Conservation (phyloP, 306 rosid species). For the Quercus rubra region DNA sequence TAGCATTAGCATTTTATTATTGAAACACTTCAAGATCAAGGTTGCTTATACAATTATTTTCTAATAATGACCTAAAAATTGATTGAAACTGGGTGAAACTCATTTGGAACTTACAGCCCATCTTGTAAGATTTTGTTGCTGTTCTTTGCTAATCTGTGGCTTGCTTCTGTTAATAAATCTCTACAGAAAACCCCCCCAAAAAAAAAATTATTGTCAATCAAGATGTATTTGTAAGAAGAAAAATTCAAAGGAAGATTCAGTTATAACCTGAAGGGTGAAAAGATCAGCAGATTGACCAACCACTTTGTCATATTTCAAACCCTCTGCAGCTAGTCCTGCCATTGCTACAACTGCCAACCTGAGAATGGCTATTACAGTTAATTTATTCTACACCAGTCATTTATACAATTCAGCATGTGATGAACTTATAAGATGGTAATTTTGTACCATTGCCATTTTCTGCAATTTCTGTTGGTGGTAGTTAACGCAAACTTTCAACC, state of each 20-base stretch:
- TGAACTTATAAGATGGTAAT: not conserved
- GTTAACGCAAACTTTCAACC: not conserved
- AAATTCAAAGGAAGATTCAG: conserved; percentile 1
- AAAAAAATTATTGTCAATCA: not conserved
- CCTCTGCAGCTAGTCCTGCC: conserved; percentile 94
- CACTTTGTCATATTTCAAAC: conserved; percentile 85
- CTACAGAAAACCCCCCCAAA: conserved; percentile 22
- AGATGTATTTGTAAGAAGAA: not conserved
- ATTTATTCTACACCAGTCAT: not conserved
- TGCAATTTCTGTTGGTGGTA: not conserved
- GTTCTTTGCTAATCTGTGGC: conserved; percentile 82
- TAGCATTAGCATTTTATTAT: not conserved
- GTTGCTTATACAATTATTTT: not conserved
- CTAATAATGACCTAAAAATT: not conserved
- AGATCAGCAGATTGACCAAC: conserved; percentile 85
- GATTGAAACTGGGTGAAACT: not conserved
- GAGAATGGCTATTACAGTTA: not conserved
- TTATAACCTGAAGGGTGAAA: conserved; percentile 59
- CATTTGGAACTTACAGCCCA: conserved; percentile 77
- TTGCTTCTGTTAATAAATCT: conserved; percentile 89
- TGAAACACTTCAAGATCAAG: not conserved
- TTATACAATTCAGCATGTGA: not conserved
- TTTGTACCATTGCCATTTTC: not conserved
- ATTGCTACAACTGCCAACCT: conserved; percentile 92
- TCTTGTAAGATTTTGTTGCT: conserved; percentile 95